phyloP scores from a whole-genome alignment of 176 grass and related monocot genomes.

The Ensete ventricosum region DNA sequence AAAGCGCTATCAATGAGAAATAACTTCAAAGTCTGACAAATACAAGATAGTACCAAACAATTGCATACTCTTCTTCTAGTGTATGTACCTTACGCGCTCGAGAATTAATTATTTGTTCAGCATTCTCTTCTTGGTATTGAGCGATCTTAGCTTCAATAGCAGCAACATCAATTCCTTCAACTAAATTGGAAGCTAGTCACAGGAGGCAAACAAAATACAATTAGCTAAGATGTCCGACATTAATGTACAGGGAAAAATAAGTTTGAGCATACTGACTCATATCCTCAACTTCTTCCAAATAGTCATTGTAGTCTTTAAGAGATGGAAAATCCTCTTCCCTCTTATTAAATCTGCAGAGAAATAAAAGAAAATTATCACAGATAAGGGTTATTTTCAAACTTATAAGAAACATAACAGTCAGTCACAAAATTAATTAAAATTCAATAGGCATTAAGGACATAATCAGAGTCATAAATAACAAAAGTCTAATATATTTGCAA shows the following conservation, averaged over 20 bases:
- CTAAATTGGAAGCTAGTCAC: constrained; percentile 56
- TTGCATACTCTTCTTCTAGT: too few relatives aligned
- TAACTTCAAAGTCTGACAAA: too few relatives aligned
- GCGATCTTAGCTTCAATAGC: constrained; percentile 69
- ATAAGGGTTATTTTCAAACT: neutral
- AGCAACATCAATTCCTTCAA: constrained; percentile 70
- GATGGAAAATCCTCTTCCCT: constrained; percentile 67
- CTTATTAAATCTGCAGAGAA: constrained; percentile 64
- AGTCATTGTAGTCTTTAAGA: constrained; percentile 90
- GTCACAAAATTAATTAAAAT: neutral
- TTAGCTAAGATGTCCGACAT: constrained; percentile 13
- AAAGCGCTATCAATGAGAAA: too few relatives aligned
- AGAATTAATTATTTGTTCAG: constrained; percentile 62
- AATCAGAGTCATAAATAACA: too few relatives aligned
- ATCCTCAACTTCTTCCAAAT: constrained; percentile 92
- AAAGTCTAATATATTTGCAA: too few relatives aligned
- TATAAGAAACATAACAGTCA: too few relatives aligned
- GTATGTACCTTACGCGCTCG: constrained; percentile 50
- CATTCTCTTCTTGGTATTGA: constrained; percentile 70
- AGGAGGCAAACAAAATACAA: neutral
- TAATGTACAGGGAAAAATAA: neutral
- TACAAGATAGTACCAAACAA: too few relatives aligned
- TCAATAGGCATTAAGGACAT: neutral
- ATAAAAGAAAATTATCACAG: neutral
- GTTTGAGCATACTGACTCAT: constrained; percentile 42